Base-by-base conservation (phyloP, 2,329 filamentous ascomycete genomes). In the Ophiostoma sp. region DNA sequence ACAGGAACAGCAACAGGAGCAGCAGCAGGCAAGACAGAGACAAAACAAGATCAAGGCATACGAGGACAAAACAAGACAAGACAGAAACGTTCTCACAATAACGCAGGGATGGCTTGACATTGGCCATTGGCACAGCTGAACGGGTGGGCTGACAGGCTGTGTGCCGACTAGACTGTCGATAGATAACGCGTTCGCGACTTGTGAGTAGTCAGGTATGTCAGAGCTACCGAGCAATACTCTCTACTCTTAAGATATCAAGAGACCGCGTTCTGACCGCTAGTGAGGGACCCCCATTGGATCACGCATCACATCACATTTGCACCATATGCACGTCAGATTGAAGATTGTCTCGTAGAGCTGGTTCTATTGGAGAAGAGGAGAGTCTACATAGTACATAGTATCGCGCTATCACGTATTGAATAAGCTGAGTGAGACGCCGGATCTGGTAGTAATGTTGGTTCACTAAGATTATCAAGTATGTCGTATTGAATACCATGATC, bases 291-390 rank as follows among this genome's bases (percentile, higher is more conserved):
- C 52, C 3, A 57, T 57, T 57, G 52, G 52, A 57, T 57, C 52
- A 57, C 17, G 52, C 4, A 57, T 57, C 52, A 57, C 52, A 57
- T 57, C 52, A 57, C 52, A 57, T 57, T 57, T 27, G 52, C 52
- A 57, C 44, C 44, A 20, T 20, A 48, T 62, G 57, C 57, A 62
- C 57, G 57, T 62, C 57, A 62, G 57, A 62, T 33, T 62, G 57
- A 62, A 20, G 57, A 62, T 48, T 54, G n/a, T 23, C 23, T 23
- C n/a, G 11, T 4, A 10, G n/a, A 5, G 8, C 13, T 13, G 52
- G 6, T 27, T 57, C 52, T 57, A 57, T 57, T 57, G 52, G 52
- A 48, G 4, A 48, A 48, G 13, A 39, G 13, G 3, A 39, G 36
- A 17, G 41, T 44, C 41, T 48, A 15, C 6, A 17, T 15, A 44